Evolutionary conservation across 2,329 filamentous ascomycete genomes (phyloP), one percentile per base, ranked within the genome.

Genomic region (Diaporthe caulivora): DNA sequence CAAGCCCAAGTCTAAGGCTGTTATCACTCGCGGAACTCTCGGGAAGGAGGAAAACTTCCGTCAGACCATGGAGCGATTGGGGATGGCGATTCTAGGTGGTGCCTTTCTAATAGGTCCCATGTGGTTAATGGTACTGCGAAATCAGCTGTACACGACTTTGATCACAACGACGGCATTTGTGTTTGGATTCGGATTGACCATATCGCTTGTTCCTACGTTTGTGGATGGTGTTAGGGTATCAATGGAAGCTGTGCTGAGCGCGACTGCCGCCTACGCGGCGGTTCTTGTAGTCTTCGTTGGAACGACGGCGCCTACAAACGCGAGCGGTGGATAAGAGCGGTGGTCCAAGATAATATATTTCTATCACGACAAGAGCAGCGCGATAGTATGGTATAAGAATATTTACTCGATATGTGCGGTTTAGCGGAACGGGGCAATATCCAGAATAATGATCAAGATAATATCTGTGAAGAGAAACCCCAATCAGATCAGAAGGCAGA

Each of bases 1-100:
- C 3, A n/a, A n/a, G n/a, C n/a, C n/a, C n/a, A n/a, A n/a, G 8
- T 2, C 8, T 18, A 31, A 3, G 1, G n/a, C 24, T 4, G 2
- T 26, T 24, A 6, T 1, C 11, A 17, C 11, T 26, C 4, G 24
- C 13, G 24, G 24, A 26, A 10, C 5, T 10, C 24, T 6, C 4
- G 10, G 29, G 1, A 17, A 31, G 15, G 29, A 21, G 13, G 29
- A 55, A 21, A 21, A 11, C 2, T 10, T 55, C 2, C 15, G 29
- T 55, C 53, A 31, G 26, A 55, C 26, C 31, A 18, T 55, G 1
- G 26, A 55, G 17, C 53, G 53, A 55, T 9, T 55, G 26, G 53
- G 15, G 6, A 31, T 55, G 53, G 26, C 53, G 17, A 21, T 55
- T 29, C 6, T 55, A 29, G 29, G 53, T 9, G 53, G 53, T 3